Evolutionary conservation across 768 basidiomycete genomes (phyloP).

Genomic region (Cystobasidium ongulense): DNA sequence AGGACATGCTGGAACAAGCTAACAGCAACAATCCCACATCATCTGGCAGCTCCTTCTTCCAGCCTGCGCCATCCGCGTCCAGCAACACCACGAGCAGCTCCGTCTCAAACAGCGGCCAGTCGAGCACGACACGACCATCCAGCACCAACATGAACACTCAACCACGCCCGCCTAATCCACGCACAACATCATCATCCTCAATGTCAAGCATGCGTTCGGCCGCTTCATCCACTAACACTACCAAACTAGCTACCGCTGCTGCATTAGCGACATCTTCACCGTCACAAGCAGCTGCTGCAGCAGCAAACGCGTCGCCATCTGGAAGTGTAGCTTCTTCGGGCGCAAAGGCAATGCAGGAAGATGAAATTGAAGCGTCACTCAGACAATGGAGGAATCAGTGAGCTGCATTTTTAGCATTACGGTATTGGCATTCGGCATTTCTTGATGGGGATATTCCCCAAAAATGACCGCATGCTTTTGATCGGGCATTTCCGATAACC

Average conservation of each 20-base stretch:
- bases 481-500: too few relatives aligned
- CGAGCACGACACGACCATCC: background rate
- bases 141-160: background rate
- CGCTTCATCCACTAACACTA: background rate
- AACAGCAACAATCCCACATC: too few relatives aligned
- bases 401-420: background rate
- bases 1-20: background rate
- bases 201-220: background rate
- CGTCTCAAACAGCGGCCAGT: background rate
- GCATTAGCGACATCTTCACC: background rate
- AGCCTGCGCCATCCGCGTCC: background rate
- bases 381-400: conserved; percentile 28
- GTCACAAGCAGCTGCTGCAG: background rate
- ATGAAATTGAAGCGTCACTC: conserved; percentile 24
- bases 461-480: too few relatives aligned
- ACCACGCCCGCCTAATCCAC: background rate
- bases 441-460: too few relatives aligned
- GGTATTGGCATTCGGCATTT: too few relatives aligned
- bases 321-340: background rate
- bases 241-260: conserved; percentile 5
- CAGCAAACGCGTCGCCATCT: background rate
- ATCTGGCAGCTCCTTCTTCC: too few relatives aligned
- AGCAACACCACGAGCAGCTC: background rate
- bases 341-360: background rate
- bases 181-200: background rate